Evolutionary conservation across 345 rosid species (phyloP).

Genomic region (Ceriops decandra): DNA sequence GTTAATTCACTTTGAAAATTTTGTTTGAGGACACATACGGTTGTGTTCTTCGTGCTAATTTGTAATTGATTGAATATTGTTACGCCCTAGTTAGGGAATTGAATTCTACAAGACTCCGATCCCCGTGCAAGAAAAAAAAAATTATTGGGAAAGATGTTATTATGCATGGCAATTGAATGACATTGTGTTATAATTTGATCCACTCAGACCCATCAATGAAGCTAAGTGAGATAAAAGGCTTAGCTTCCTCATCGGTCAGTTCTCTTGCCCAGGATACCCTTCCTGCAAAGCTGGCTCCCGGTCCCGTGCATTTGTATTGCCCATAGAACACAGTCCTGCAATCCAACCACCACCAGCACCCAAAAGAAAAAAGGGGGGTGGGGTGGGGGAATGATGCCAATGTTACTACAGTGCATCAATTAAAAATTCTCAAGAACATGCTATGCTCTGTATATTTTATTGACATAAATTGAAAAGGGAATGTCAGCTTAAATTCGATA

Average conservation of each 20-base stretch:
- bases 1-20: too few relatives aligned
- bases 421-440: too few relatives aligned
- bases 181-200: conserved; percentile 45
- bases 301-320: conserved; percentile 87
- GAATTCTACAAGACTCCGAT: too few relatives aligned
- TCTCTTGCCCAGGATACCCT: conserved; percentile 92
- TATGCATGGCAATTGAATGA: neutral
- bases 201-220: conserved; percentile 91
- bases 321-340: conserved; percentile 97
- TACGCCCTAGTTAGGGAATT: too few relatives aligned
- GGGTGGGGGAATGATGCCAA: neutral
- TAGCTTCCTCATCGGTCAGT: conserved; percentile 81
- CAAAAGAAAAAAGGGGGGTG: neutral
- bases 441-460: too few relatives aligned
- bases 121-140: neutral
- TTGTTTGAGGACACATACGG: too few relatives aligned
- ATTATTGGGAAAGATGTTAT: neutral
- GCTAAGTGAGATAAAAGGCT: conserved; percentile 73
- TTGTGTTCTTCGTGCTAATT: too few relatives aligned
- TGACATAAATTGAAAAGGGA: too few relatives aligned
- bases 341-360: neutral
- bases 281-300: conserved; percentile 79
- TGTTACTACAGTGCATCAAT: neutral
- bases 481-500: too few relatives aligned
- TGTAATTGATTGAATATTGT: too few relatives aligned